Conservation (phyloP, 2,329 filamentous ascomycete species). For the Biscogniauxia marginata region DNA sequence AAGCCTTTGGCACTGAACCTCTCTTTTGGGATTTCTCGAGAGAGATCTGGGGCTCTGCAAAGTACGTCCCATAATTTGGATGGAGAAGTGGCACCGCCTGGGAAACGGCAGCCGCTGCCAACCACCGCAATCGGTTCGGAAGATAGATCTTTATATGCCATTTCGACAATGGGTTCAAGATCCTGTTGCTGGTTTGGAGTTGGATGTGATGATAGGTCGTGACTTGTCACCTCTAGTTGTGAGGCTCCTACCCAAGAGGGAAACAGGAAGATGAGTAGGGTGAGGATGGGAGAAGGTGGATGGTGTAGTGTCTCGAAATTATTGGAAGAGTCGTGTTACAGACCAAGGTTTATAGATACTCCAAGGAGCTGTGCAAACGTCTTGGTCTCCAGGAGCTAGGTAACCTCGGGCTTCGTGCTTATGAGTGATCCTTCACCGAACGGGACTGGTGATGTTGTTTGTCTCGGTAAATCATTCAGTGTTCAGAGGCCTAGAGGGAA, state of each 20-base stretch:
- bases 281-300: background rate
- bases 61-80: constrained; percentile 29
- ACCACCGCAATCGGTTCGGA: constrained; percentile 31
- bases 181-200: background rate
- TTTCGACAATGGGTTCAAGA: constrained; percentile 1
- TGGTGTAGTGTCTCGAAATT: background rate
- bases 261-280: background rate
- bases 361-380: background rate
- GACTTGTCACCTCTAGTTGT: background rate
- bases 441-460: background rate
- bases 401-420: background rate
- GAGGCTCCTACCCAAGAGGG: background rate
- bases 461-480: background rate
- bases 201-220: background rate
- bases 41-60: constrained; percentile 26
- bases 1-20: constrained; percentile 29
- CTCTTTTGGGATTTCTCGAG: constrained; percentile 25
- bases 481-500: background rate
- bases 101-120: constrained; percentile 31
- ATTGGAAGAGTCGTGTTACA: background rate
- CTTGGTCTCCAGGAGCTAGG: background rate
- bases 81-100: constrained; percentile 27
- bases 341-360: background rate
- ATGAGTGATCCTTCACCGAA: background rate
- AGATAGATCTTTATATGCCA: constrained; percentile 16